These are phyloP conservation scores for Lodderomyces margitis DNA, from an alignment of 1,139 yeast species.

Conservation along the genomic window DNA sequence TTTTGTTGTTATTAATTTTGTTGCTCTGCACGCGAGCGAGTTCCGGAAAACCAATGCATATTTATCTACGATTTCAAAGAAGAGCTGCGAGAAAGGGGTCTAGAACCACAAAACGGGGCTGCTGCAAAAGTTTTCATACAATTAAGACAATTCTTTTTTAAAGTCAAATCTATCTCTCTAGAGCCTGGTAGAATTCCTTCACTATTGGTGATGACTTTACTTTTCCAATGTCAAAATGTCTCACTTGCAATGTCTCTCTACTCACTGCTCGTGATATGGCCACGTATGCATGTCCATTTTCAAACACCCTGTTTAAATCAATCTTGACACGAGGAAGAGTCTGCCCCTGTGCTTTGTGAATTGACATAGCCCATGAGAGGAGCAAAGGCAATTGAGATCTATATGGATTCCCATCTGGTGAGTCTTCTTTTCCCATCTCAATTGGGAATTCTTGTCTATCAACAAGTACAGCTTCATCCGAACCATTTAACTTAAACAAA, in stretches of 20 bases:
- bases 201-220: slow-evolving; percentile 12
- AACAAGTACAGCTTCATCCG: slow-evolving; percentile 42
- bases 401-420: slow-evolving; percentile 33
- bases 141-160: background rate
- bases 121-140: too few species aligned
- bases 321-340: slow-evolving; percentile 81
- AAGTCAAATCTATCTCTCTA: background rate
- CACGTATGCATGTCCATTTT: slow-evolving; percentile 93
- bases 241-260: slow-evolving; percentile 73
- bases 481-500: slow-evolving; percentile 42
- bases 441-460: slow-evolving; percentile 73
- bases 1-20: background rate
- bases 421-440: slow-evolving; percentile 9
- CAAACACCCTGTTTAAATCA: slow-evolving; percentile 74
- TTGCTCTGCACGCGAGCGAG: background rate
- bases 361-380: slow-evolving; percentile 93
- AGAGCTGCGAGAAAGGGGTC: too few species aligned
- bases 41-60: too few species aligned
- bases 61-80: too few species aligned
- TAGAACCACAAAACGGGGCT: too few species aligned
- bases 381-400: slow-evolving; percentile 73
- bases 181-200: slow-evolving; percentile 8
- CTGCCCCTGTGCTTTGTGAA: slow-evolving; percentile 97
- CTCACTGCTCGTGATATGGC: slow-evolving; percentile 85
- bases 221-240: slow-evolving; percentile 50